phyloP scores from a whole-genome alignment of 768 basidiomycete species.

The Chalciporus sphaerocephalus region DNA sequence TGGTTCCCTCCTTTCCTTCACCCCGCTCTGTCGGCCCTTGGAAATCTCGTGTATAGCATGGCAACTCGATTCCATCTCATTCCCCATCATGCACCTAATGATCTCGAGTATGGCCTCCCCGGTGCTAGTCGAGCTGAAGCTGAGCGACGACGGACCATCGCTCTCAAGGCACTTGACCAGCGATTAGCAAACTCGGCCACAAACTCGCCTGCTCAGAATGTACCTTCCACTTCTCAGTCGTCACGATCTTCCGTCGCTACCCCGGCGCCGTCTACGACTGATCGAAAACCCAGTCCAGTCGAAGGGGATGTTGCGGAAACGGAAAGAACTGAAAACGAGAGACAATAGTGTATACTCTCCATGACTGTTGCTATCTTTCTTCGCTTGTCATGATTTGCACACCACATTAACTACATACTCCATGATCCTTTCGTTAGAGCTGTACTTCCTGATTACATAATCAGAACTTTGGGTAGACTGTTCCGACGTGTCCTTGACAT shows the following conservation, averaged over 20 bases:
- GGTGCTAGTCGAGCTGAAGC: slow-evolving; percentile 94
- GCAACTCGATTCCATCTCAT: slow-evolving; percentile 73
- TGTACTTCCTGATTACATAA: slow-evolving; percentile 20
- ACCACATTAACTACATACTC: no score
- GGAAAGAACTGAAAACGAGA: slow-evolving; percentile 17
- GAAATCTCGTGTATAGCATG: slow-evolving; percentile 62
- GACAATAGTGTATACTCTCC: slow-evolving; percentile 17
- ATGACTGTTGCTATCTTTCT: slow-evolving; percentile 6
- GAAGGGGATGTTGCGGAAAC: slow-evolving; percentile 21
- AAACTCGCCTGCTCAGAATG: slow-evolving; percentile 29
- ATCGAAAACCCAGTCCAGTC: slow-evolving; percentile 20
- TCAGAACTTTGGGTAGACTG: neutral
- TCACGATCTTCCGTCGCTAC: slow-evolving; percentile 26
- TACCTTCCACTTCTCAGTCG: slow-evolving; percentile 26
- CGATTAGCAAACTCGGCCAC: slow-evolving; percentile 63
- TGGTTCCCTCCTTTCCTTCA: slow-evolving; percentile 98
- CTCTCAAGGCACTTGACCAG: slow-evolving; percentile 94
- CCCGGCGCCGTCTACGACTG: slow-evolving; percentile 33
- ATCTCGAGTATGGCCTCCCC: slow-evolving; percentile 75
- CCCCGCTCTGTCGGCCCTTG: slow-evolving; percentile 62
- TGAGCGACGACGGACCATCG: slow-evolving; percentile 93
- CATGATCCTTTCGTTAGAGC: no score
- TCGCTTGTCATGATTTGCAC: slow-evolving; percentile 4
- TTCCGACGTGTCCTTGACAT: neutral
- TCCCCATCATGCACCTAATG: slow-evolving; percentile 49